A percentile compares a stretch with the other conserved stretches of the same genome.
Evolutionary conservation across 768 basidiomycete genomes (phyloP).

Genomic region (Phaeotremella fagi): DNA sequence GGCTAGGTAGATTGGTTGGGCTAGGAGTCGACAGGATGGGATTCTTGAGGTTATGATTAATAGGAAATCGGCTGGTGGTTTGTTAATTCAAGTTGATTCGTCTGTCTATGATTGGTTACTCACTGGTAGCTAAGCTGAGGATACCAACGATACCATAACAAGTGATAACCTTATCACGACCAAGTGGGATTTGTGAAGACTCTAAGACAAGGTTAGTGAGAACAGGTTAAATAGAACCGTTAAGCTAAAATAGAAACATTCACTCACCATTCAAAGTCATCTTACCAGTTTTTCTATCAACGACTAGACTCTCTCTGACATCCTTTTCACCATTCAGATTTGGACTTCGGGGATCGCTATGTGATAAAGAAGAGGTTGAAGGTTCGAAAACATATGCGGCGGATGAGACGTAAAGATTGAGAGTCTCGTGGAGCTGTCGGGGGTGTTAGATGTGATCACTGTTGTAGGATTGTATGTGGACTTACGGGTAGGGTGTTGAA

Average conservation of each 20-base stretch:
- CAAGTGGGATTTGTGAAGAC: conserved; percentile 33
- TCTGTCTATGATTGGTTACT: conserved; percentile 46
- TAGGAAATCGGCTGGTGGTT: conserved; percentile 81
- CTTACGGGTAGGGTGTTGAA: conserved; percentile 24
- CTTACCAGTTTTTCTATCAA: conserved; percentile 47
- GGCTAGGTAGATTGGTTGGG: conserved; percentile 81
- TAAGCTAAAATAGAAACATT: neutral
- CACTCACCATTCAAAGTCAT: conserved; percentile 50
- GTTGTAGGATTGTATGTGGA: neutral
- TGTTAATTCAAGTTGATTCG: conserved; percentile 27
- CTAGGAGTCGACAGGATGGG: conserved; percentile 70
- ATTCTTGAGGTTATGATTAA: conserved; percentile 80
- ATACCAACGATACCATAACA: conserved; percentile 55
- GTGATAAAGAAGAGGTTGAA: conserved; percentile 21
- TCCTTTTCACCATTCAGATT: conserved; percentile 37
- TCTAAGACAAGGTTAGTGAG: conserved; percentile 2
- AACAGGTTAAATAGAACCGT: neutral
- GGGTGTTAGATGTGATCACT: neutral
- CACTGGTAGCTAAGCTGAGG: conserved; percentile 51
- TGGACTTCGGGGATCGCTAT: conserved; percentile 12
- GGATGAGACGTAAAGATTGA: conserved; percentile 46
- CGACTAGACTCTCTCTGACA: conserved; percentile 46
- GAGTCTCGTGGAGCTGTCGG: conserved; percentile 44
- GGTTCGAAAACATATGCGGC: conserved; percentile 40
- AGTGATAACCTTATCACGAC: conserved; percentile 48